Percentiles rank a stretch among this genome's conserved stretches.
Conservation (phyloP, 2,329 filamentous ascomycete genomes). For the Coniochaeta pulveracea region DNA sequence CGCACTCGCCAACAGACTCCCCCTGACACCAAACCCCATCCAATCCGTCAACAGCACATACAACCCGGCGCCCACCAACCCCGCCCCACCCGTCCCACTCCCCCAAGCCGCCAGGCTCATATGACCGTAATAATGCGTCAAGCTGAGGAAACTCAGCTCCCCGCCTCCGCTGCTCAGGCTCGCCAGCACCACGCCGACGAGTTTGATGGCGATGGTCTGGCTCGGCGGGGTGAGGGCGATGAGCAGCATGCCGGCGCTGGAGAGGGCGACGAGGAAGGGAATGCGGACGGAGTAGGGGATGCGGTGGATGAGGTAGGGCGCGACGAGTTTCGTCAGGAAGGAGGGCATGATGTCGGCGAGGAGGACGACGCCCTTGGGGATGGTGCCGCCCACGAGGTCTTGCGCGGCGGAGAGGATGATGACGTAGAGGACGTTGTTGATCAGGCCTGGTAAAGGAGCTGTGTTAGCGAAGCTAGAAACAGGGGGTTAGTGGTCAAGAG, state of each 20-base stretch:
- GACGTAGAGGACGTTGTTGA: conserved; percentile 97
- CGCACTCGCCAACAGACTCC: conserved; percentile 66
- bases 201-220: conserved; percentile 58
- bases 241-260: conserved; percentile 77
- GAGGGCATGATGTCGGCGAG: conserved; percentile 87
- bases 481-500: neutral
- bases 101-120: conserved; percentile 86
- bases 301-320: conserved; percentile 86
- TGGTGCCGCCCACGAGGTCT: conserved; percentile 80
- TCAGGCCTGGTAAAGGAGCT: conserved; percentile 49
- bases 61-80: conserved; percentile 73
- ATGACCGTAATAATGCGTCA: conserved; percentile 88
- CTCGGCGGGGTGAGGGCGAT: conserved; percentile 66
- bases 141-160: conserved; percentile 79
- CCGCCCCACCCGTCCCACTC: conserved; percentile 82
- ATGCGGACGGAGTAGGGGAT: conserved; percentile 73
- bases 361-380: conserved; percentile 87
- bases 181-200: conserved; percentile 73
- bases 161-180: conserved; percentile 79
- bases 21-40: conserved; percentile 61
- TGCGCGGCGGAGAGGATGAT: conserved; percentile 92
- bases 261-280: conserved; percentile 61
- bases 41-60: conserved; percentile 82
- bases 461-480: conserved; percentile 5
- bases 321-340: conserved; percentile 77